phyloP scores from a whole-genome alignment of 768 basidiomycete genomes.

The Rhizopogon vesiculosus region DNA sequence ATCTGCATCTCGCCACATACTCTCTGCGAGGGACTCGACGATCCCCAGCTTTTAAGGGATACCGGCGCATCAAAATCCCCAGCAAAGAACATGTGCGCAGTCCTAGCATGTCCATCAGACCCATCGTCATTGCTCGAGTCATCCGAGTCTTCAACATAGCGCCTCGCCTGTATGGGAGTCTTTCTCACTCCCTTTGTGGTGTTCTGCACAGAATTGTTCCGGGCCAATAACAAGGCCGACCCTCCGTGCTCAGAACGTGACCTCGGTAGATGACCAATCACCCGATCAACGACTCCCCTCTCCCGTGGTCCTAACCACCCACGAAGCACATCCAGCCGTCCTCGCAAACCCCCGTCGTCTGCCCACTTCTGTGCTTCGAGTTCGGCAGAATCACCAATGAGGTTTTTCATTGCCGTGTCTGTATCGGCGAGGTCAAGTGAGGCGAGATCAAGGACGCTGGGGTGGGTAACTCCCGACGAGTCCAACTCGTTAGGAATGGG shows the following conservation, averaged over 20 bases:
- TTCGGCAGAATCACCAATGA: conserved; percentile 52
- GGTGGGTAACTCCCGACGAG: conserved; percentile 1
- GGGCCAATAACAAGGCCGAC: not conserved
- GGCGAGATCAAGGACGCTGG: conserved; percentile 1
- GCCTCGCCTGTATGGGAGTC: not conserved
- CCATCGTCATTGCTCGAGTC: conserved; percentile 36
- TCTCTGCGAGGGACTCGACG: conserved; percentile 10
- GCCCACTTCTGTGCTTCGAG: conserved; percentile 52
- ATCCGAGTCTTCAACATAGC: conserved; percentile 34
- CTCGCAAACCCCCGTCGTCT: conserved; percentile 38
- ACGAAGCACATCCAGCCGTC: conserved; percentile 41
- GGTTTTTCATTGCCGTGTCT: conserved; percentile 58
- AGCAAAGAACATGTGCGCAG: conserved; percentile 51
- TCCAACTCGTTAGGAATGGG: conserved; percentile 3
- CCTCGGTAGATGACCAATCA: conserved; percentile 14
- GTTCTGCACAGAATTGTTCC: not conserved
- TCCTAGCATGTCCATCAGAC: conserved; percentile 46
- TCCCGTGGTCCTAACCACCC: conserved; percentile 34
- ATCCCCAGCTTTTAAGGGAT: conserved; percentile 11
- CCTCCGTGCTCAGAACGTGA: not conserved
- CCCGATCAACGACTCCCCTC: conserved; percentile 33
- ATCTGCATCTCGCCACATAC: not conserved
- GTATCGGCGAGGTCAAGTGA: conserved; percentile 21
- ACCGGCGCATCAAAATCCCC: conserved; percentile 26
- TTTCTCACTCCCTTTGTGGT: no score